Evolutionary conservation across 2,329 filamentous ascomycete species (phyloP), one percentile per base, ranked within the genome.

Genomic region (Scedosporium minutisporum): DNA sequence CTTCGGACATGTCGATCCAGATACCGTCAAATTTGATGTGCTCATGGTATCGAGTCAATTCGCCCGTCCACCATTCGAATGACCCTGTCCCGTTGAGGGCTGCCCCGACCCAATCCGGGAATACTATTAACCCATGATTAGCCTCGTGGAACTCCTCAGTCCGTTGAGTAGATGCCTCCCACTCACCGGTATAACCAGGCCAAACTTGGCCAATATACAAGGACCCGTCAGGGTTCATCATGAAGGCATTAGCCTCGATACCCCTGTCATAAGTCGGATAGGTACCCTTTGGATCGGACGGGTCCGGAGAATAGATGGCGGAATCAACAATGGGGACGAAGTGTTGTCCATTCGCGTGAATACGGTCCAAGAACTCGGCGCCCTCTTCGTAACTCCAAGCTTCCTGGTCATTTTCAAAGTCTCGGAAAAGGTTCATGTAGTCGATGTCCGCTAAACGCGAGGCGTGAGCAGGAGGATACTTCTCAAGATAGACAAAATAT

Each of bases 281-380:
- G 55, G 78, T 79, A 71, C 91, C 89, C 44, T 78, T 84, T 1
- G 78, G 77, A 68, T 91, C 89, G n/a, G 83, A 75, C 0, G 87
- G 87, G 67, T 91, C 88, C 0, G 89, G 89, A 27, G 84, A 82
- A 69, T 92, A 92, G 58, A 83, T 77, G 12, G 85, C 85, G 2
- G 87, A 84, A 69, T 93, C 90, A 12, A 93, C 84, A 74, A 93
- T 93, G 18, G 90, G 80, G 1, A 90, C 80, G 63, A 89, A 88
- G n/a, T 87, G 83, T 69, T 89, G 87, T 3, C 84, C 76, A 62
- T 85, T 83, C 7, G 76, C 73, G 68, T 90, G 88, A 2, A 93
- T 78, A 21, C 82, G 80, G 1, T 76, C 73, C 2, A 89, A 79
- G 55, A 91, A 69, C 38, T 70, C 65, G 9, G 23, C 41, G 29